Evolutionary conservation across 306 rosid genomes (phyloP), one percentile per base, ranked within the genome.

Genomic region (Trichosanthes truncata): DNA sequence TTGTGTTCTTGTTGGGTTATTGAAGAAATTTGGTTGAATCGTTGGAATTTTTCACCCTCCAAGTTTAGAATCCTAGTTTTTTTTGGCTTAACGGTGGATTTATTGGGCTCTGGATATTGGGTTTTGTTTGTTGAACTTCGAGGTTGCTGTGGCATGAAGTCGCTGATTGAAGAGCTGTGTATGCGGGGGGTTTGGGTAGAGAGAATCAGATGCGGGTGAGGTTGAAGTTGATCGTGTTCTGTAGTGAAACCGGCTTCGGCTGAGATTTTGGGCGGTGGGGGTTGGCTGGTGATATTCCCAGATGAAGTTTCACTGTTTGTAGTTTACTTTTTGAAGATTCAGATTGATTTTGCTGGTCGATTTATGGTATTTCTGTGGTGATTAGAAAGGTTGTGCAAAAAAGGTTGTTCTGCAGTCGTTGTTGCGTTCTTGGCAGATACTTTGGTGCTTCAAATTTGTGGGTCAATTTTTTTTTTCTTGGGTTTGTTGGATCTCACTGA

Each of bases 391-490:
- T 77, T 62, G 83, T 82, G 36, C 69, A 62, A 57, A 46, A 72
- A 86, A 80, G 75, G 78, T 84, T 83, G 60, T 78, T 83, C 80
- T 43, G 80, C 61, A 82, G 81, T 88, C 63, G 78, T 66, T 69
- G 84, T 88, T 79, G 59, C 76, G 69, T 83, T 41, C 65, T 88
- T 71, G 52, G 80, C 49, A 78, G 36, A 65, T 84, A 81, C 66
- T 77, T 85, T 84, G 73, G 75, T 74, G 67, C 59, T 85, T 87
- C 84, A 80, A 81, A 63, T 89, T 76, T 75, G 82, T 79, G 78
- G 74, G 78, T 68, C 26, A 77, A 56, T 79, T 69, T 52, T 21
- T 75, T n/a, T 51, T 78, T 33, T 40, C 7, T 55, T 20, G 31
- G 31, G 79, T 78, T 36, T 38, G 48, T 66, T 73, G 60, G 78